Conservation (phyloP, 177 flowering plant genomes). For the Vitis hybrid region DNA sequence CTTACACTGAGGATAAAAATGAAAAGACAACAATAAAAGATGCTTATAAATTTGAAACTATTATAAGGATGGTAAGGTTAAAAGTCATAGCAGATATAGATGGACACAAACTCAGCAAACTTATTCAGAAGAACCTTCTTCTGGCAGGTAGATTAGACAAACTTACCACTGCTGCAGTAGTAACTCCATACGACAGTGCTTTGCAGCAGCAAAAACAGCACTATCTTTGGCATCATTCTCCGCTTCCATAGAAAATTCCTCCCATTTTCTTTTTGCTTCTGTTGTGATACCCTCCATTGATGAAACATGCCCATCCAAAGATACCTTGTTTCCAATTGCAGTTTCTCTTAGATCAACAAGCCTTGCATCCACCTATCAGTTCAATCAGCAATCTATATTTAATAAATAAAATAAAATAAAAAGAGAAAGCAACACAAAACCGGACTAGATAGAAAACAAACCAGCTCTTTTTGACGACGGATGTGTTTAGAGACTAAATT, state of each 20-base stretch:
- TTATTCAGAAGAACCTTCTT: conserved; percentile 29
- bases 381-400: neutral
- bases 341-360: conserved; percentile 58
- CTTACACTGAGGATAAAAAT: conserved; percentile 39
- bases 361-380: conserved; percentile 65
- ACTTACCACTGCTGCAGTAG: conserved; percentile 75
- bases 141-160: conserved; percentile 3
- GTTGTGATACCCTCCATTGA: conserved; percentile 54
- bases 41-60: neutral
- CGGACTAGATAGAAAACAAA: conserved; percentile 22
- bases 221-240: conserved; percentile 58
- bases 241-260: conserved; percentile 63
- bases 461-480: conserved; percentile 82
- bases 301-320: conserved; percentile 68
- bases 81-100: neutral
- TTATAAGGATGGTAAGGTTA: too few species aligned
- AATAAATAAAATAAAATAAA: conserved; percentile 1
- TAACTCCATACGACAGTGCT: conserved; percentile 91
- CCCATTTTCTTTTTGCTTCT: conserved; percentile 94
- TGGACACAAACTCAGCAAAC: neutral
- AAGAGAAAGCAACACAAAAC: neutral
- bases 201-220: conserved; percentile 84
- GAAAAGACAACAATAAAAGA: neutral
- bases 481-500: conserved; percentile 59
- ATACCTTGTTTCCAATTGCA: conserved; percentile 46